Percentiles rank a stretch among this genome's conserved stretches.
These are phyloP conservation scores for Bauhinia variegata DNA, from an alignment of 306 rosid genomes.

Conservation along the genomic window DNA sequence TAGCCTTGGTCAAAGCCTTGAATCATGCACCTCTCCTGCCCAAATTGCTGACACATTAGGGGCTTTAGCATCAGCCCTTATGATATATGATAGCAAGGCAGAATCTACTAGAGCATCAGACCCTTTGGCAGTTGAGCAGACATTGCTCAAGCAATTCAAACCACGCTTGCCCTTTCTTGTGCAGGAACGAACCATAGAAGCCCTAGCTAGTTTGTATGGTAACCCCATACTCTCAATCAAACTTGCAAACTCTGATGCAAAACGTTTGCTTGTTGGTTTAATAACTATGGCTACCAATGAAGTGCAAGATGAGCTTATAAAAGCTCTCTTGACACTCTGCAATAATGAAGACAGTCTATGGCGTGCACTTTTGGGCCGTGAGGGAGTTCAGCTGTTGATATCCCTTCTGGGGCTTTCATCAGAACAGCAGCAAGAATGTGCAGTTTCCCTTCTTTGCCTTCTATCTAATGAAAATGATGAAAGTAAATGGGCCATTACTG, in stretches of 20 bases:
- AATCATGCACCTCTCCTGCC: conserved; percentile 83
- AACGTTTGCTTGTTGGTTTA: conserved; percentile 92
- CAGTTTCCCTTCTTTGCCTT: conserved; percentile 92
- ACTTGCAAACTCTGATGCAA: conserved; percentile 84
- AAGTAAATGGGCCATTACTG: conserved; percentile 98
- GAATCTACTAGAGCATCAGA: conserved; percentile 88
- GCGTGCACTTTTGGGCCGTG: conserved; percentile 94
- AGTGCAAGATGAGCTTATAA: conserved; percentile 87
- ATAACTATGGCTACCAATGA: conserved; percentile 95
- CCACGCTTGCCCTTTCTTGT: conserved; percentile 79
- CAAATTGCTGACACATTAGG: conserved; percentile 95
- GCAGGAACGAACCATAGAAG: conserved; percentile 94
- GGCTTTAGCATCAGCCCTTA: conserved; percentile 97
- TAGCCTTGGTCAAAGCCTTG: conserved; percentile 99
- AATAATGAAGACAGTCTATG: conserved; percentile 84
- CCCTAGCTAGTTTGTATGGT: conserved; percentile 95
- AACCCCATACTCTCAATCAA: conserved; percentile 69
- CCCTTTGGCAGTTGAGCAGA: conserved; percentile 75
- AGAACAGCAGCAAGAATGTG: conserved; percentile 99
- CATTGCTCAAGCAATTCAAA: conserved; percentile 81
- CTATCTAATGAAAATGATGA: conserved; percentile 91
- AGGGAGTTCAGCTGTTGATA: conserved; percentile 91
- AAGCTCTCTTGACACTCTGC: conserved; percentile 82
- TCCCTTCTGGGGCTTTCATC: conserved; percentile 97
- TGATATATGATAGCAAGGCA: conserved; percentile 90